These are phyloP conservation scores for Arthrobotrys sphaeroides DNA, from an alignment of 2,329 filamentous ascomycete genomes.

Conservation along the genomic window DNA sequence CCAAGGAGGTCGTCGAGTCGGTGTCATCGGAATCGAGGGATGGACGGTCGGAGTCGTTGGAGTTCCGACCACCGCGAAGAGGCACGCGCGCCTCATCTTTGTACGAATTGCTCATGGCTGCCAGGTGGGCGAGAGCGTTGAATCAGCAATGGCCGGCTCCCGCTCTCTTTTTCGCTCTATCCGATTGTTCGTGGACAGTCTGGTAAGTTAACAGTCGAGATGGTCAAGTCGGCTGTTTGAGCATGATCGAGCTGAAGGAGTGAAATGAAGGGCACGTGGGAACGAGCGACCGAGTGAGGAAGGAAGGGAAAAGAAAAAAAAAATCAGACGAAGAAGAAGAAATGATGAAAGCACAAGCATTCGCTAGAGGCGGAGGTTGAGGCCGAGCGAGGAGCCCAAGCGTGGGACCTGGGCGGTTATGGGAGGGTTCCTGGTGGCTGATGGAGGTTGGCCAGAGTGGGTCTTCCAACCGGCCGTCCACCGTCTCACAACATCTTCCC, in stretches of 20 bases:
- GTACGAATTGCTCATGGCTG: constrained; percentile 46
- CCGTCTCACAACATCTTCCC: background rate
- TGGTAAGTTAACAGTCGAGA: constrained; percentile 1
- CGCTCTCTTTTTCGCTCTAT: background rate
- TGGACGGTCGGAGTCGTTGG: constrained; percentile 60
- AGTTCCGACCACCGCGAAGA: constrained; percentile 37
- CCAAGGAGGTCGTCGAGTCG: constrained; percentile 82
- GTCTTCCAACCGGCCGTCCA: constrained; percentile 1
- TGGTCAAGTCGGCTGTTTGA: constrained; percentile 30
- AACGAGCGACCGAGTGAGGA: constrained; percentile 4
- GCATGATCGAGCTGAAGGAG: constrained; percentile 44
- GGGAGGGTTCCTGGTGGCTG: constrained; percentile 7
- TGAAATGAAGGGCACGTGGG: background rate
- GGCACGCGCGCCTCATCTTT: constrained; percentile 53
- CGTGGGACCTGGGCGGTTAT: constrained; percentile 17
- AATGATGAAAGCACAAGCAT: background rate
- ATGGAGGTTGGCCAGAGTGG: background rate
- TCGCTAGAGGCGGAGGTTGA: constrained; percentile 3
- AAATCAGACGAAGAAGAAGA: too few relatives aligned
- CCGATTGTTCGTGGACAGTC: constrained; percentile 2
- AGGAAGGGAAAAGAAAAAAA: constrained; percentile 2
- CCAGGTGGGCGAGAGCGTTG: constrained; percentile 11
- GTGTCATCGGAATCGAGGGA: constrained; percentile 74
- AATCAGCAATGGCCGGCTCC: background rate
- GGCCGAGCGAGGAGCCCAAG: constrained; percentile 21